Evolutionary conservation across 2,329 filamentous ascomycete genomes (phyloP), one percentile per base, ranked within the genome.

Genomic region (Diatrype stigma): DNA sequence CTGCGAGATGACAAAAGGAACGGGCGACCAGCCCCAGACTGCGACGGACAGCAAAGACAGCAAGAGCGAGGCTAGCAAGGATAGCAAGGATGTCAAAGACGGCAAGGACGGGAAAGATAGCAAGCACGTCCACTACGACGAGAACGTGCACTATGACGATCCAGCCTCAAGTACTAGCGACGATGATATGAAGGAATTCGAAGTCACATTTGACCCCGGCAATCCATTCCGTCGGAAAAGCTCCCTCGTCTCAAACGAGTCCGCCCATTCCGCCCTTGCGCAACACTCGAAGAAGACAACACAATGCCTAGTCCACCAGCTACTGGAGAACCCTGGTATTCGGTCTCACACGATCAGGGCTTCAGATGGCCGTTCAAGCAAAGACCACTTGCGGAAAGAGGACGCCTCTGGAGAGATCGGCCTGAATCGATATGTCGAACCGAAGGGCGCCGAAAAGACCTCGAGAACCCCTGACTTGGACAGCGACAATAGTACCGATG

Each of bases 221-320:
- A 85, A 80, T 56, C 75, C 77, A 0, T 83, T 85, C 60, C 79
- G 84, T 21, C 78, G 84, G 52, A 87, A 87, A 70, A 85, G 82
- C 61, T 87, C 84, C 12, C 73, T 87, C 46, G 79, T 85, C 12
- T 65, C 74, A 4, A 70, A 71, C 46, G 81, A 85, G 28, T 61
- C 70, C 2, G 60, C 68, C 16, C 55, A 62, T 7, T 72, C 73
- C 5, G 57, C 70, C 47, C 60, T 73, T 10, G 64, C 63, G 6
- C 60, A 65, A 40, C 60, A 67, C 28, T 55, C 51, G 32, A 66
- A 69, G 53, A 75, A 75, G 57, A 78, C 79, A 12, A 78, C 79
- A 12, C 80, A 84, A 61, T 87, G 84, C 58, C 74, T 86, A 35
- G 84, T 87, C 30, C 84, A 87, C 63, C 79, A 85, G 51, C 76